A percentile compares a stretch with the other conserved stretches of the same genome.
These are phyloP conservation scores for Arthrobotrys sphaeroides DNA, from an alignment of 2,329 filamentous ascomycete species.

Conservation along the genomic window DNA sequence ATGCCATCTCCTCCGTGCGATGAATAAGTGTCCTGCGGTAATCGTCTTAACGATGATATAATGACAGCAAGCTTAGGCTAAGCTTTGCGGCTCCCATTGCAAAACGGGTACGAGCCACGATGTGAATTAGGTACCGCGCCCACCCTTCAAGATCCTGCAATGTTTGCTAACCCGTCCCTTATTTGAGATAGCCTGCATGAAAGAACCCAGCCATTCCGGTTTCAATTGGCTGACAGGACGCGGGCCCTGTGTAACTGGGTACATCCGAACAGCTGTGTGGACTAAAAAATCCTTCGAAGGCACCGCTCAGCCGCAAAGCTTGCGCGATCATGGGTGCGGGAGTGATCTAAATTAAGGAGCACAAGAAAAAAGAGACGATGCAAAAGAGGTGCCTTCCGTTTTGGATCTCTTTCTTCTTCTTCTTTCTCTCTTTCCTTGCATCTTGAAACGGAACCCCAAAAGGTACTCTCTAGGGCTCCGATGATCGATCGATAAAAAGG, in stretches of 20 bases:
- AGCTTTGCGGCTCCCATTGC: slow-evolving; percentile 21
- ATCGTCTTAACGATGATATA: background rate
- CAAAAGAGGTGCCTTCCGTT: background rate
- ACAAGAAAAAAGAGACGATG: slow-evolving; percentile 17
- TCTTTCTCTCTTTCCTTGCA: slow-evolving; percentile 32
- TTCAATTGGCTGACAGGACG: slow-evolving; percentile 41
- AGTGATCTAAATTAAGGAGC: slow-evolving; percentile 49
- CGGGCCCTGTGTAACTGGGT: slow-evolving; percentile 51
- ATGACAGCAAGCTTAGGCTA: slow-evolving; percentile 10
- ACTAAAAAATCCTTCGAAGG: slow-evolving; percentile 37
- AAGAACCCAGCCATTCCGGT: slow-evolving; percentile 23
- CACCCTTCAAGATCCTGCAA: slow-evolving; percentile 11
- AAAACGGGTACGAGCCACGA: background rate
- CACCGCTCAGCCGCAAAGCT: slow-evolving; percentile 50
- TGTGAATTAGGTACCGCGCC: background rate
- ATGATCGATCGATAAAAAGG: slow-evolving; percentile 49
- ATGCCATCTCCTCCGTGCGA: background rate
- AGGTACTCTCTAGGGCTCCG: background rate
- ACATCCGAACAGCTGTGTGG: slow-evolving; percentile 14
- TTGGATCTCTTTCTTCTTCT: background rate
- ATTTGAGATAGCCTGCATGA: slow-evolving; percentile 47
- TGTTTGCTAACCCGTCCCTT: slow-evolving; percentile 37
- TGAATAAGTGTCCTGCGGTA: background rate
- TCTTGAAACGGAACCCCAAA: background rate
- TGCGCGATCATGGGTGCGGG: slow-evolving; percentile 23